Base-by-base conservation (phyloP, 2,329 filamentous ascomycete genomes). In the Cadophora luteo-olivacea region DNA sequence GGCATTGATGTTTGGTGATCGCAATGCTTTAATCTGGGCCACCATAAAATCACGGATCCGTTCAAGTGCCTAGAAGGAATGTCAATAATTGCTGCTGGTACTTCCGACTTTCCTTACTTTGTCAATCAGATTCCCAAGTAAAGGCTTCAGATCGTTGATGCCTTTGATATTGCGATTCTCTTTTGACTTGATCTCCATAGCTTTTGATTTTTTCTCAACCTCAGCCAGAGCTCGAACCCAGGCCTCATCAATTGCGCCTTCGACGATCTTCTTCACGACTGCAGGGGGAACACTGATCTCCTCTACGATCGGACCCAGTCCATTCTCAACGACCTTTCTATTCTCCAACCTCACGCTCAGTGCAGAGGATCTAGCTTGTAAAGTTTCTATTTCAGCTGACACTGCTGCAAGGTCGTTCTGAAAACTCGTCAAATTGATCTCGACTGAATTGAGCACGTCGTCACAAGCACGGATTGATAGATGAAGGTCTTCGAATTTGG, bases 1-100 rank as follows among this genome's bases (percentile, higher is more conserved):
- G 2, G 95, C 94, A 79, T 99, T 98, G 79, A 98, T 97, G 76
- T 95, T 96, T 16, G 96, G 96, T 32, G 95, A 97, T 67, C 96
- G 89, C 64, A 99, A 84, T 4, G 94, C 93, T 80, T 97, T 97
- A 78, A 99, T 96, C 79, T 98, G 95, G 19, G 92, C 88, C 14
- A 99, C 96, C 48, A 99, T 85, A 77, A 97, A 97, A 79, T 99
- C 96, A 68, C 97, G 88, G 79, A 98, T 97, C 67, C 96, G 89
- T 80, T 97, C 94, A 33, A 97, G 85, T n/a, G 94, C 95, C 89
- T 92, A 60, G 24, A 45, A 61, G 32, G 67, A 60, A 58, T 67
- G 65, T 76, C 64, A 76, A 70, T 48, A 64, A 3, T 66, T 41
- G 62, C 19, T 63, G 65, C 55, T 9, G 19, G 41, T 41, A 5